Conservation (phyloP, 2,329 filamentous ascomycete species). For the Juglanconis juglandina region DNA sequence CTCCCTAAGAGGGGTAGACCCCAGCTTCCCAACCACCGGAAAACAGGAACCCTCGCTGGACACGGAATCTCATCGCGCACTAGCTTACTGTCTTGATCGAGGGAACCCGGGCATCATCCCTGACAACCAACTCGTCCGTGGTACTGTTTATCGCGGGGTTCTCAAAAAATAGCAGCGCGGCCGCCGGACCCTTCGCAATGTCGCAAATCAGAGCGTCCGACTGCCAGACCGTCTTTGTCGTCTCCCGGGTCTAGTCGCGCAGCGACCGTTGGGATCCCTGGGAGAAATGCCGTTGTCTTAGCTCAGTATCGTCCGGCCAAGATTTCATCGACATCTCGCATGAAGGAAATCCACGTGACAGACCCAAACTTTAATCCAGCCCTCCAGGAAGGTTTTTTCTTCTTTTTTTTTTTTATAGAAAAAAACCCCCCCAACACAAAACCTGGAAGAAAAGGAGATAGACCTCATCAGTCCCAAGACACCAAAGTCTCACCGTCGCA, state of each 20-base stretch:
- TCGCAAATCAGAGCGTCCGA: not conserved
- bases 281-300: too few relatives aligned
- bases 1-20: not conserved
- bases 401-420: too few relatives aligned
- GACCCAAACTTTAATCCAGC: not conserved
- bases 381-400: not conserved
- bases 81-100: not conserved
- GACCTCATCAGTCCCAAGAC: not conserved
- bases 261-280: not conserved
- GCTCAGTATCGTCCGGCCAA: not conserved
- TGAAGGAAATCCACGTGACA: not conserved
- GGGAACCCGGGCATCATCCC: not conserved
- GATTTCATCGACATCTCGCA: not conserved
- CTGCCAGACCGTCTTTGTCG: not conserved
- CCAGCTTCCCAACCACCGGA: not conserved
- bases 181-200: not conserved
- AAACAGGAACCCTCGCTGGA: not conserved
- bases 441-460: not conserved
- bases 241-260: not conserved
- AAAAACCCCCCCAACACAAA: too few relatives aligned
- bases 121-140: not conserved
- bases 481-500: not conserved
- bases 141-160: not conserved
- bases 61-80: not conserved
- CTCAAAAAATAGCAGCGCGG: too few relatives aligned